Percentiles rank a stretch among this genome's conserved stretches.
Conservation (phyloP, 805 yeast species). For the Starmerella gropengiesseri region DNA sequence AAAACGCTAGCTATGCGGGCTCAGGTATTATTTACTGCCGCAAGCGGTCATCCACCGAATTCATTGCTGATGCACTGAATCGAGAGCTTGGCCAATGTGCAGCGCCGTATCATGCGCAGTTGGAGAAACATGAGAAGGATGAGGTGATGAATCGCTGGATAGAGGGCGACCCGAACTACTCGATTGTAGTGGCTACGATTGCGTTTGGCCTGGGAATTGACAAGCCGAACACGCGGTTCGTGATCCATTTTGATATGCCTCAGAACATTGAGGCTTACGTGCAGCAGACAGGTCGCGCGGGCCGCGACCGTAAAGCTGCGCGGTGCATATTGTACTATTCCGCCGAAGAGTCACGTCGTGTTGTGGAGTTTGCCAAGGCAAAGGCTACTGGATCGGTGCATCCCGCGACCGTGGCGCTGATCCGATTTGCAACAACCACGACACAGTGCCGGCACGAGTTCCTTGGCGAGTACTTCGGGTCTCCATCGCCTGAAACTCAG, state of each 20-base stretch:
- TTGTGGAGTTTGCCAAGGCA: slow-evolving; percentile 60
- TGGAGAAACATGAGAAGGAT: slow-evolving; percentile 49
- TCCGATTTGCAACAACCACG: slow-evolving; percentile 25
- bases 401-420: slow-evolving; percentile 15
- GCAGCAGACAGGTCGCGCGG: slow-evolving; percentile 97
- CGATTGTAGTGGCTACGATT: slow-evolving; percentile 88
- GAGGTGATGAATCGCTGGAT: slow-evolving; percentile 76
- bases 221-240: slow-evolving; percentile 88
- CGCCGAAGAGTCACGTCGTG: slow-evolving; percentile 35
- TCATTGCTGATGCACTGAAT: slow-evolving; percentile 48
- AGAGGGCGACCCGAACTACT: slow-evolving; percentile 38
- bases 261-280: slow-evolving; percentile 88
- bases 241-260: slow-evolving; percentile 79
- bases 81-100: slow-evolving; percentile 49
- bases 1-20: slow-evolving; percentile 19
- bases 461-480: slow-evolving; percentile 75
- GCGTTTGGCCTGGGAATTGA: slow-evolving; percentile 99
- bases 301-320: slow-evolving; percentile 80
- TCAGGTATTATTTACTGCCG: slow-evolving; percentile 88
- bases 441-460: slow-evolving; percentile 80
- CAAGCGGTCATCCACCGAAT: slow-evolving; percentile 79
- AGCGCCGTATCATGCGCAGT: slow-evolving; percentile 84
- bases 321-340: slow-evolving; percentile 71
- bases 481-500: slow-evolving; percentile 38
- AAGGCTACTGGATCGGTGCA: neutral